Conservation (phyloP, 768 basidiomycete genomes). For the Mycena latifolia region DNA sequence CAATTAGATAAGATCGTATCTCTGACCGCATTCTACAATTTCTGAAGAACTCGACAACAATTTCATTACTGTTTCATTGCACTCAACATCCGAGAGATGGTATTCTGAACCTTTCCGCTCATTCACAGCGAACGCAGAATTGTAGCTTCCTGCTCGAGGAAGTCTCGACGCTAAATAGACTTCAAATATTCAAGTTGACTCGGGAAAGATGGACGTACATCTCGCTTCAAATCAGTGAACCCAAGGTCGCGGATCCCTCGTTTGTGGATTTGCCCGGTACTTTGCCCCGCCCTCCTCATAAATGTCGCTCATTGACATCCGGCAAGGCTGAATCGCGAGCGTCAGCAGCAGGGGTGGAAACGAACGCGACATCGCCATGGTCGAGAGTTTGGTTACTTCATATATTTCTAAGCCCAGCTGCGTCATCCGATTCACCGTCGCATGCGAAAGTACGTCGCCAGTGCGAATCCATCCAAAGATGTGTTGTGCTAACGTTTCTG, state of each 20-base stretch:
- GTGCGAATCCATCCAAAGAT: too few species aligned
- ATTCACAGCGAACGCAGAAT: too few species aligned
- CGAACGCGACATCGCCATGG: conserved; percentile 69
- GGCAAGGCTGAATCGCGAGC: conserved; percentile 68
- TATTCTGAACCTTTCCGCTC: too few species aligned
- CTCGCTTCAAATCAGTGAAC: conserved; percentile 69
- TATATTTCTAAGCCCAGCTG: conserved; percentile 76
- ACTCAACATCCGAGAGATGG: too few species aligned
- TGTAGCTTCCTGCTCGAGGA: too few species aligned
- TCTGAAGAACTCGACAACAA: too few species aligned
- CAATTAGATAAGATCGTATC: too few species aligned
- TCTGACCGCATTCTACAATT: too few species aligned
- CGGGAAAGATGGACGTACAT: too few species aligned
- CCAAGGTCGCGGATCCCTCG: conserved; percentile 71
- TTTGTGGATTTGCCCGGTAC: conserved; percentile 75
- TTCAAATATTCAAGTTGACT: too few species aligned
- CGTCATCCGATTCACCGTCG: conserved; percentile 68
- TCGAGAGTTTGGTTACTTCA: conserved; percentile 65
- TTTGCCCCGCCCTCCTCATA: conserved; percentile 49
- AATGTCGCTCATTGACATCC: neutral
- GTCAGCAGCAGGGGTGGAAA: conserved; percentile 60
- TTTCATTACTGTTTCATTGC: too few species aligned
- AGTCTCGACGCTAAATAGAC: too few species aligned
- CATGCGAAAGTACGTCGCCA: conserved; percentile 69
- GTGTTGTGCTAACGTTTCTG: neutral